phyloP scores from a whole-genome alignment of 345 rosid genomes.

The Lepidium sativum region DNA sequence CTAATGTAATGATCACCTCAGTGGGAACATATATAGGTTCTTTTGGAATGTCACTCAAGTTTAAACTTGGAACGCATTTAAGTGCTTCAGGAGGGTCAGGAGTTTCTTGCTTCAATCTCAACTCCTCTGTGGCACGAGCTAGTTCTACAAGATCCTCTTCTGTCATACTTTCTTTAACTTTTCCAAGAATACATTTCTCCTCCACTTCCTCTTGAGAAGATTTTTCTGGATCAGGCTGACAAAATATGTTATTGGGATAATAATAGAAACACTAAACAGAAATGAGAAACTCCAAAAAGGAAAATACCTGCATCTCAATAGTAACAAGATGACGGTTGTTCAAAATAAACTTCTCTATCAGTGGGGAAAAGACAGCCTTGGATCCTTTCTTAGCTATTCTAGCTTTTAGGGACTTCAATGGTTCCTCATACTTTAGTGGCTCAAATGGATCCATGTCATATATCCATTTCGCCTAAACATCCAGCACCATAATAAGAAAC shows the following conservation, averaged over 20 bases:
- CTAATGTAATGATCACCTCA: constrained; percentile 42
- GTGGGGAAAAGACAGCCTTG: constrained; percentile 87
- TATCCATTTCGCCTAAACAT: constrained; percentile 82
- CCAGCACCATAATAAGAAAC: not conserved
- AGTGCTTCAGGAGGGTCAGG: constrained; percentile 93
- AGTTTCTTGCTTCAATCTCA: constrained; percentile 82
- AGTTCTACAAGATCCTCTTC: constrained; percentile 90
- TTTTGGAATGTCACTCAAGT: constrained; percentile 72
- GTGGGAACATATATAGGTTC: constrained; percentile 62
- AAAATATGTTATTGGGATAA: constrained; percentile 7
- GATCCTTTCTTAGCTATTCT: constrained; percentile 80
- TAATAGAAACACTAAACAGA: not conserved
- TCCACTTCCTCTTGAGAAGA: constrained; percentile 75
- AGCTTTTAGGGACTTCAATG: constrained; percentile 61
- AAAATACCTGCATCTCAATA: constrained; percentile 76
- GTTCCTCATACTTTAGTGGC: constrained; percentile 82
- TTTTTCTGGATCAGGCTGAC: constrained; percentile 87
- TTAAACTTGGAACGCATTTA: constrained; percentile 66
- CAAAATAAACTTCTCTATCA: constrained; percentile 73
- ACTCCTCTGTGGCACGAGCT: constrained; percentile 73
- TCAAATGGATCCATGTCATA: constrained; percentile 94
- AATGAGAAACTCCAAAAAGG: not conserved
- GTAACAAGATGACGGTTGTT: constrained; percentile 75
- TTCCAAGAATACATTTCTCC: constrained; percentile 58
- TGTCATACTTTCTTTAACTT: constrained; percentile 70